phyloP scores from a whole-genome alignment of 352 stramenopile genomes.

The Globisporangium echinulatum region DNA sequence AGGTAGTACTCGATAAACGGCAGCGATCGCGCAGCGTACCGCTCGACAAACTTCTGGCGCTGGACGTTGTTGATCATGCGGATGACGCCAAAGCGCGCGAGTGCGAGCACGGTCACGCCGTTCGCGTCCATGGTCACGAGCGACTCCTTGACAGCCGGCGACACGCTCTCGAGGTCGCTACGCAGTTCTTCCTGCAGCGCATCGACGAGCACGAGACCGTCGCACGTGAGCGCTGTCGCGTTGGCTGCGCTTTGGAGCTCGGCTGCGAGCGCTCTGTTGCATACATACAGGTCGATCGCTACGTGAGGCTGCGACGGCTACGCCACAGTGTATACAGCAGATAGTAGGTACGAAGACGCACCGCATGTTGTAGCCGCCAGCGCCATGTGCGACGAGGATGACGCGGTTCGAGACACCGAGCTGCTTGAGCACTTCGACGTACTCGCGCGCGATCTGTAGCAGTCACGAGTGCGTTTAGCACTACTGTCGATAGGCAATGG shows the following conservation, averaged over 20 bases:
- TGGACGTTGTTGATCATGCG: slow-evolving; percentile 67
- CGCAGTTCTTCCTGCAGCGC: slow-evolving; percentile 62
- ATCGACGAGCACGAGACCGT: slow-evolving; percentile 70
- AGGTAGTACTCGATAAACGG: slow-evolving; percentile 60
- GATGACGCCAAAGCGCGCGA: slow-evolving; percentile 55
- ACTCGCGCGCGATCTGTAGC: slow-evolving; percentile 49
- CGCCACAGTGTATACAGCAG: not conserved
- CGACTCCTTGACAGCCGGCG: slow-evolving; percentile 42
- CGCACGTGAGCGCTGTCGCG: slow-evolving; percentile 22
- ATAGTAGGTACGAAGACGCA: slow-evolving; percentile 5
- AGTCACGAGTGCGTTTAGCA: no score
- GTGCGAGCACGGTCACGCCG: slow-evolving; percentile 40
- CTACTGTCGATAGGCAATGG: no score
- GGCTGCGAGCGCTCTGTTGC: slow-evolving; percentile 19
- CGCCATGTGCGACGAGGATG: slow-evolving; percentile 65
- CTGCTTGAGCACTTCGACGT: slow-evolving; percentile 46
- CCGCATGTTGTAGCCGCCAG: slow-evolving; percentile 80
- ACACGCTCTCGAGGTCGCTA: slow-evolving; percentile 51
- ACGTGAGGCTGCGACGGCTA: not conserved
- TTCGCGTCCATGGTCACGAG: slow-evolving; percentile 60
- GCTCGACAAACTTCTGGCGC: slow-evolving; percentile 38
- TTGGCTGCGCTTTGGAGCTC: slow-evolving; percentile 24
- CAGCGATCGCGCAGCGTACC: slow-evolving; percentile 45
- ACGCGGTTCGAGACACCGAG: slow-evolving; percentile 52
- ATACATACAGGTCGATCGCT: slow-evolving; percentile 11